These are phyloP conservation scores for Colletotrichum shisoi DNA, from an alignment of 2,329 filamentous ascomycete genomes.

Conservation along the genomic window DNA sequence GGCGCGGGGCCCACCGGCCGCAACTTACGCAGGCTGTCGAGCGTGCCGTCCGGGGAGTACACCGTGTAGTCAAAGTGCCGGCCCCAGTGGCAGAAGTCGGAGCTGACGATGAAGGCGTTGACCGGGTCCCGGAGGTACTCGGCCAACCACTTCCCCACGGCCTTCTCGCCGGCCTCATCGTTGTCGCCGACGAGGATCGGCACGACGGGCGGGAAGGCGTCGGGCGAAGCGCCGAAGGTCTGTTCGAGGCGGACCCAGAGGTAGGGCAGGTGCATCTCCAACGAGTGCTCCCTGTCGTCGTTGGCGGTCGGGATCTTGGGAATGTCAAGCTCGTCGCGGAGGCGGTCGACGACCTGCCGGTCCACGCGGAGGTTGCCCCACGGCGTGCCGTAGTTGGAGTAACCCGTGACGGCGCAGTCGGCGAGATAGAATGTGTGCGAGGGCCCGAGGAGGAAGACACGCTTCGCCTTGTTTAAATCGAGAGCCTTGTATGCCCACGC, in stretches of 20 bases:
- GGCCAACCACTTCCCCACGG: conserved; percentile 74
- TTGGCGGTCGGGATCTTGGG: conserved; percentile 68
- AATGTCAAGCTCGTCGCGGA: conserved; percentile 54
- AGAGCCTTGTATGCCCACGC: conserved; percentile 94
- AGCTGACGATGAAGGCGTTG: conserved; percentile 87
- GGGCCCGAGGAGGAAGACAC: conserved; percentile 90
- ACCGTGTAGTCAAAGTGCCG: conserved; percentile 81
- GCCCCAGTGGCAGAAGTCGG: conserved; percentile 98
- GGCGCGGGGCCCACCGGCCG: conserved; percentile 47
- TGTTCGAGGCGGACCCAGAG: conserved; percentile 77
- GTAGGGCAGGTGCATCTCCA: conserved; percentile 97
- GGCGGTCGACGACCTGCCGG: conserved; percentile 55
- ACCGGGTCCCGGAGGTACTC: conserved; percentile 78
- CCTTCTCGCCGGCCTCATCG: conserved; percentile 68
- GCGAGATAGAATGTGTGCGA: conserved; percentile 86
- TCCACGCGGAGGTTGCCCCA: conserved; percentile 76
- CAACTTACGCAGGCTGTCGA: conserved; percentile 53
- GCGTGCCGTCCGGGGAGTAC: conserved; percentile 63
- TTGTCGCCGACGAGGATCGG: conserved; percentile 88
- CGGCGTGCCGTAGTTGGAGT: conserved; percentile 75
- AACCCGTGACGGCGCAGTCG: conserved; percentile 78
- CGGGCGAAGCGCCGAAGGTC: conserved; percentile 55
- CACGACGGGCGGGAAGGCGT: conserved; percentile 75
- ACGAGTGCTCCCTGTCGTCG: conserved; percentile 87
- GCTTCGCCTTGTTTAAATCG: conserved; percentile 81